phyloP scores from a whole-genome alignment of 2,329 filamentous ascomycete genomes.

The Sarocladium kiliense region DNA sequence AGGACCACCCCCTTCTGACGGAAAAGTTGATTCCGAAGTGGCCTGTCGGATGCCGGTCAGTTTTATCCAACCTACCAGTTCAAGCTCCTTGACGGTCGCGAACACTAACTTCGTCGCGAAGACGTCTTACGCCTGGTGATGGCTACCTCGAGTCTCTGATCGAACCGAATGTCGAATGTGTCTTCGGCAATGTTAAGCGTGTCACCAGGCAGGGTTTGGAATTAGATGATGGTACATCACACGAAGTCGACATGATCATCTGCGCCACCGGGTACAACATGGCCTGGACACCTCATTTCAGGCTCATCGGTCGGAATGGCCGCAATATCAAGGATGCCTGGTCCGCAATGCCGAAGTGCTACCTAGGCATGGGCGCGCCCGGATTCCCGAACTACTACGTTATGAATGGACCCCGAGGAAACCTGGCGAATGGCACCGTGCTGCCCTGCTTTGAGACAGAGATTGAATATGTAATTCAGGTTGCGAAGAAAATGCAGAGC shows the following conservation, averaged over 20 bases:
- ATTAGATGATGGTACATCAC: too few relatives aligned
- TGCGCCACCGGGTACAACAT: too few relatives aligned
- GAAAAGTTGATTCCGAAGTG: not conserved
- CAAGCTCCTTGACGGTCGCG: too few relatives aligned
- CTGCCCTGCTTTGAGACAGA: not conserved
- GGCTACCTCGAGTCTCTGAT: constrained; percentile 13
- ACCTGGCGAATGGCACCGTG: constrained; percentile 20
- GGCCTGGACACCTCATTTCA: too few relatives aligned
- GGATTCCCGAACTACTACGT: constrained; percentile 35
- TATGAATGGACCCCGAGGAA: constrained; percentile 30
- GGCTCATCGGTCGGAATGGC: too few relatives aligned
- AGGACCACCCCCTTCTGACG: constrained; percentile 1
- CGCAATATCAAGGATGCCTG: too few relatives aligned
- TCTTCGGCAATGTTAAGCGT: constrained; percentile 25
- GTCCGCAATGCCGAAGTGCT: constrained; percentile 13
- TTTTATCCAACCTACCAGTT: too few relatives aligned
- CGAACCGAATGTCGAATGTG: constrained; percentile 12
- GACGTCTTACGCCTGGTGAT: not conserved
- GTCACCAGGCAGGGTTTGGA: constrained; percentile 18
- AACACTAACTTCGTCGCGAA: too few relatives aligned
- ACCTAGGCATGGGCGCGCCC: constrained; percentile 19
- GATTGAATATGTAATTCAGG: not conserved
- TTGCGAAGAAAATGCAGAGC: not conserved
- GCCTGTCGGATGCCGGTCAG: too few relatives aligned
- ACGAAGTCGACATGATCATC: too few relatives aligned